Evolutionary conservation across 73 alveolate species (phyloP), one percentile per base, ranked within the genome.

Genomic region (Paramecium biaurelia): DNA sequence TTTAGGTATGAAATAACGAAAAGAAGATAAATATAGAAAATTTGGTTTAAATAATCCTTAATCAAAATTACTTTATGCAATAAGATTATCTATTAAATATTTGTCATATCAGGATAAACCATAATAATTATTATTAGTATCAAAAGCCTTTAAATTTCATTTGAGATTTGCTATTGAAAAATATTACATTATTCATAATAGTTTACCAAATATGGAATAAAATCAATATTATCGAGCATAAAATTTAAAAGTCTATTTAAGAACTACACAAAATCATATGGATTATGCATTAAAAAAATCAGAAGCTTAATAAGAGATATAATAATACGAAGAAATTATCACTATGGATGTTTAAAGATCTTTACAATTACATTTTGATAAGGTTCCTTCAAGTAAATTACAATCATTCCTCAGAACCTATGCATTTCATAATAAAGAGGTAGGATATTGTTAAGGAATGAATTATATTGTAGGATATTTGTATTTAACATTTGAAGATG

Each of bases 371-470:
- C 94, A 89, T 49, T 43, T 34, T 24, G 89, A 89, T 1, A 49
- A 82, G 7, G 76, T 89, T 41, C 79, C 74, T 42, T 89, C 94
- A 4, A 70, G 76, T 57, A 45, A 70, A 59, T 47, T 89, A 18
- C 24, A 89, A 49, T 57, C 88, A 5, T 43, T 98, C 11, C 92
- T 98, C 57, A 97, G 97, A 92, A 95, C 98, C 3, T 97, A 97
- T 72, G 97, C 99, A 1, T 93, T 95, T 57, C 94, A 84, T 70
- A 95, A 96, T 85, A 95, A 97, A 15, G 94, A 96, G 21, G 85
- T 97, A 7, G 98, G 97, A 53, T 98, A 98, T 85, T 97, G 99
- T 94, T 97, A 98, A 93, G 99, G 99, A 21, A 98, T 98, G 99
- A 98, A 98, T 90, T 98, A 97, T 92, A 92, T 98, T 24, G 99